A percentile compares a stretch with the other conserved stretches of the same genome.
Conservation (phyloP, 2,329 filamentous ascomycete species). For the Cadophora malorum region DNA sequence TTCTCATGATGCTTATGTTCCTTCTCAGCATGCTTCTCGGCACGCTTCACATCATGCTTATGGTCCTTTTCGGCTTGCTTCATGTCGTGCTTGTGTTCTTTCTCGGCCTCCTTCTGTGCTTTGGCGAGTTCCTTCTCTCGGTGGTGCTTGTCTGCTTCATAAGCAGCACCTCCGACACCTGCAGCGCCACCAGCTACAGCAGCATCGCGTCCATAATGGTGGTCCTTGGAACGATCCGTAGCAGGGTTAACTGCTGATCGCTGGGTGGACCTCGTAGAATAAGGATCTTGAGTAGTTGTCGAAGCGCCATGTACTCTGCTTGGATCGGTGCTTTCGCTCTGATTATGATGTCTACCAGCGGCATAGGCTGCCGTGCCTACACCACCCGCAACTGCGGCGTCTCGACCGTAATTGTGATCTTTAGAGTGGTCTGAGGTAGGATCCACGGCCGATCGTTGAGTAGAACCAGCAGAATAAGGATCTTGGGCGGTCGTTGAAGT, state of each 20-base stretch:
- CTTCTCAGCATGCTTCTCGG: conserved; percentile 27
- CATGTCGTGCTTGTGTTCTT: conserved; percentile 30
- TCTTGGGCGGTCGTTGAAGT: not conserved
- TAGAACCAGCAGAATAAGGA: not conserved
- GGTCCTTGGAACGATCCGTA: not conserved
- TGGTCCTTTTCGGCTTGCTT: conserved; percentile 32
- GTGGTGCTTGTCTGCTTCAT: conserved; percentile 34
- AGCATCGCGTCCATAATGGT: conserved; percentile 29
- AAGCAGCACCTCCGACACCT: conserved; percentile 28
- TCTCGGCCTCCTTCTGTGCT: conserved; percentile 28
- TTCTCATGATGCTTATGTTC: conserved; percentile 10
- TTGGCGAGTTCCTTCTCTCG: conserved; percentile 29
- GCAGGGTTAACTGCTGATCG: not conserved
- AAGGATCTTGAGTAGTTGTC: not conserved
- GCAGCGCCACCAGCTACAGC: conserved; percentile 29
- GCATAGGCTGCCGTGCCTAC: conserved; percentile 28
- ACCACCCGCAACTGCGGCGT: conserved; percentile 29
- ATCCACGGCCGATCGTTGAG: not conserved
- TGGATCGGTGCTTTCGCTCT: conserved; percentile 9
- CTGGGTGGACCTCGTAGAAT: conserved; percentile 3
- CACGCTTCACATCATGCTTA: conserved; percentile 25
- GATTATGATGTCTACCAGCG: conserved; percentile 32
- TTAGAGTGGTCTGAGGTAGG: not conserved
- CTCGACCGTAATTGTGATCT: conserved; percentile 22
- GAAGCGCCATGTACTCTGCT: conserved; percentile 3